Conservation (phyloP, 1,139 yeast genomes). For the Yamadazyma siamensis region DNA sequence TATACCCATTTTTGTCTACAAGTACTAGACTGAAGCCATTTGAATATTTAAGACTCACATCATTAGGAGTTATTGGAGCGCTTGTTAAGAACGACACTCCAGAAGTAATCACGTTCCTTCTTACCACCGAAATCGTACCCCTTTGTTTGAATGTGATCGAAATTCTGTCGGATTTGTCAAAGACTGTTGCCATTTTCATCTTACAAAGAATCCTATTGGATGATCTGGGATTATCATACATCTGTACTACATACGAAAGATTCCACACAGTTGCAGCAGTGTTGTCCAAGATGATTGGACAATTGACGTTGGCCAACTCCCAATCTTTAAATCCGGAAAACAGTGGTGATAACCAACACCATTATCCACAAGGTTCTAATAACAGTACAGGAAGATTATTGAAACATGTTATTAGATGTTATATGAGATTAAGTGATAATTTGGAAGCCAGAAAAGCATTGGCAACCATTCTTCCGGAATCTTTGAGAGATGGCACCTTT, state of each 20-base stretch:
- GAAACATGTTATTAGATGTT: slow-evolving; percentile 93
- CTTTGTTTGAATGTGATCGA: slow-evolving; percentile 93
- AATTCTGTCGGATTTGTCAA: slow-evolving; percentile 87
- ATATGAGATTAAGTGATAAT: slow-evolving; percentile 85
- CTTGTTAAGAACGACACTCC: slow-evolving; percentile 93
- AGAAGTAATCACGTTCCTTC: slow-evolving; percentile 84
- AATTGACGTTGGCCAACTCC: slow-evolving; percentile 33
- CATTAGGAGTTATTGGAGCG: slow-evolving; percentile 96
- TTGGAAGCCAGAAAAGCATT: slow-evolving; percentile 87
- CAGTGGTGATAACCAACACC: slow-evolving; percentile 14
- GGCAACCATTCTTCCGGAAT: slow-evolving; percentile 80
- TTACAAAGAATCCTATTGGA: slow-evolving; percentile 89
- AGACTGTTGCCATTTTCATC: slow-evolving; percentile 94
- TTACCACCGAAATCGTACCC: slow-evolving; percentile 94
- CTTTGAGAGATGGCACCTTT: slow-evolving; percentile 89
- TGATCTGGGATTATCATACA: slow-evolving; percentile 85
- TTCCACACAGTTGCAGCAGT: slow-evolving; percentile 93
- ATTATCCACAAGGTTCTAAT: slow-evolving; percentile 26
- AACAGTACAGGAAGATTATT: slow-evolving; percentile 70
- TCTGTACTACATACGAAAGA: slow-evolving; percentile 92
- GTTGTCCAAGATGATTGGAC: slow-evolving; percentile 84
- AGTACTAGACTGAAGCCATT: slow-evolving; percentile 89
- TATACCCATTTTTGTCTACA: slow-evolving; percentile 91
- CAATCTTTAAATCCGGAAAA: slow-evolving; percentile 14
- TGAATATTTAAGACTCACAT: slow-evolving; percentile 87